phyloP scores from a whole-genome alignment of 129 eudicot species.

The Tagetes patula region DNA sequence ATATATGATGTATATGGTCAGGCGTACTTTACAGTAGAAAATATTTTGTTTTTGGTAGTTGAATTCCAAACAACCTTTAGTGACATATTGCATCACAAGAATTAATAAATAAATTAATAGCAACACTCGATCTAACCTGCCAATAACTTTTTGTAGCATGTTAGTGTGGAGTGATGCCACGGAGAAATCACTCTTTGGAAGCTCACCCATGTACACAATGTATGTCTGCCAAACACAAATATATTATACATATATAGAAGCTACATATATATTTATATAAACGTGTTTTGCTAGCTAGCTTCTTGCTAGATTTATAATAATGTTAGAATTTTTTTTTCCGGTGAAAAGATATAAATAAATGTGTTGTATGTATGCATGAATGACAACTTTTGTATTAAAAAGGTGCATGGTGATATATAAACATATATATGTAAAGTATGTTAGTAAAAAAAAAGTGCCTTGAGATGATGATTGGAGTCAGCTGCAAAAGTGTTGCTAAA shows the following conservation, averaged over 20 bases:
- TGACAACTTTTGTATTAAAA: background rate
- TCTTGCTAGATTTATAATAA: no score
- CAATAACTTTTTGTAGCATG: slow-evolving; percentile 56
- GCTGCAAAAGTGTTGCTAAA: slow-evolving; percentile 28
- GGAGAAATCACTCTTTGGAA: slow-evolving; percentile 47
- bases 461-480: slow-evolving; percentile 31
- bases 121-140: slow-evolving; percentile 40
- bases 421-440: background rate
- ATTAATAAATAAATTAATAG: background rate
- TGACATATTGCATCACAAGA: background rate
- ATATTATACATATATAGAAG: background rate
- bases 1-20: no score
- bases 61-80: background rate
- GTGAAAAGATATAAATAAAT: no score
- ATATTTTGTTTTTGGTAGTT: no score
- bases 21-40: no score
- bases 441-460: slow-evolving; percentile 25
- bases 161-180: slow-evolving; percentile 45
- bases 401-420: background rate
- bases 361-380: background rate
- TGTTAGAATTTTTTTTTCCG: no score
- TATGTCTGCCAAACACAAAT: slow-evolving; percentile 45
- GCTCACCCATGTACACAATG: slow-evolving; percentile 81
- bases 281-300: no score
- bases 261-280: no score